These are phyloP conservation scores for Pyricularia sp. DNA, from an alignment of 2,329 filamentous ascomycete species.

Conservation along the genomic window DNA sequence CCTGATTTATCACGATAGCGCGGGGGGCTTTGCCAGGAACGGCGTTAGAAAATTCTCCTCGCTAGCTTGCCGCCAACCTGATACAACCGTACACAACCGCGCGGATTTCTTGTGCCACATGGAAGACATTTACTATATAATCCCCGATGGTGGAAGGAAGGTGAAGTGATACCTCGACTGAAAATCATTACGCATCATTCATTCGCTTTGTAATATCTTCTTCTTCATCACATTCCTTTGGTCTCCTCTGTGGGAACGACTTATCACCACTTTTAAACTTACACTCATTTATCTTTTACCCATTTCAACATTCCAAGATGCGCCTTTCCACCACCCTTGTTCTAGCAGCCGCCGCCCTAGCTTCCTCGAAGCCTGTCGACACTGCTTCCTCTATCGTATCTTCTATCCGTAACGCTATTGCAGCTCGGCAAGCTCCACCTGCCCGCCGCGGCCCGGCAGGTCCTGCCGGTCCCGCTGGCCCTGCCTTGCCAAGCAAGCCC, in stretches of 20 bases:
- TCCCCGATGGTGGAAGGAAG: background rate
- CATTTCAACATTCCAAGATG: background rate
- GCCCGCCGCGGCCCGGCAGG: background rate
- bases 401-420: background rate
- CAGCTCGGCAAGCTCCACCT: no score
- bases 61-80: background rate
- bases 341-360: background rate
- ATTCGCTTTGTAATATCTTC: background rate
- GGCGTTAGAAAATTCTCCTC: background rate
- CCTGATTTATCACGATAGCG: background rate
- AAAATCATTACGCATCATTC: background rate
- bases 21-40: background rate
- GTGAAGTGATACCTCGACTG: background rate
- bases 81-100: background rate
- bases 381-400: background rate
- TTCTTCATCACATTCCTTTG: background rate
- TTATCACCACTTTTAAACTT: background rate
- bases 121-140: background rate
- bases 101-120: background rate
- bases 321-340: background rate
- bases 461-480: background rate
- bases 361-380: background rate
- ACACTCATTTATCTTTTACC: background rate
- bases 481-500: background rate
- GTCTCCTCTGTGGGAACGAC: background rate